phyloP scores from a whole-genome alignment of 257 asterid genomes.

The Galeopsis tetrahit region DNA sequence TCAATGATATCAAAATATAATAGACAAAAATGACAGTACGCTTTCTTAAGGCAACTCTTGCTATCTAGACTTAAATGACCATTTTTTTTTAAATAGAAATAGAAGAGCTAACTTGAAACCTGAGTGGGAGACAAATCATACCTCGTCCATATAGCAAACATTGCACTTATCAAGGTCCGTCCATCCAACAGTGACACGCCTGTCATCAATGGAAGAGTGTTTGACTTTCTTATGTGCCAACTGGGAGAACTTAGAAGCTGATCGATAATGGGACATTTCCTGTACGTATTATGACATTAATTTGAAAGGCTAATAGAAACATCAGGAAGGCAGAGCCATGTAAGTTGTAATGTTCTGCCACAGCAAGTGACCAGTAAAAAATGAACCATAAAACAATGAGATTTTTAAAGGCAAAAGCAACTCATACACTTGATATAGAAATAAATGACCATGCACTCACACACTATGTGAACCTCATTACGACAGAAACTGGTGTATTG shows the following conservation, averaged over 20 bases:
- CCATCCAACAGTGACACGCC: conserved; percentile 91
- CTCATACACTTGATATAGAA: conserved; percentile 17
- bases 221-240: conserved; percentile 54
- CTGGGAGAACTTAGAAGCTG: conserved; percentile 54
- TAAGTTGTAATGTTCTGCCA: not conserved
- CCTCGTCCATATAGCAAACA: conserved; percentile 99
- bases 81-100: not conserved
- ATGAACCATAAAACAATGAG: conserved; percentile 12
- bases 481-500: conserved; percentile 3
- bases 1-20: not conserved
- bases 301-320: conserved; percentile 36
- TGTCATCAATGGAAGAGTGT: conserved; percentile 59
- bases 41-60: conserved; percentile 20
- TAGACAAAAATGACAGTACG: conserved; percentile 21
- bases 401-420: conserved; percentile 13
- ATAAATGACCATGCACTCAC: conserved; percentile 17
- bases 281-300: conserved; percentile 42
- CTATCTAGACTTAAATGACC: conserved; percentile 27
- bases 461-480: conserved; percentile 16
- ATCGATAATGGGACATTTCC: conserved; percentile 70
- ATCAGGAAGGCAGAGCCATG: conserved; percentile 1
- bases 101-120: conserved; percentile 33
- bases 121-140: conserved; percentile 38
- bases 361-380: conserved; percentile 25
- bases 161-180: conserved; percentile 97